Percentiles rank a stretch among this genome's conserved stretches.
Evolutionary conservation across 345 rosid species (phyloP).

Genomic region (Pseudoturritis turrita): DNA sequence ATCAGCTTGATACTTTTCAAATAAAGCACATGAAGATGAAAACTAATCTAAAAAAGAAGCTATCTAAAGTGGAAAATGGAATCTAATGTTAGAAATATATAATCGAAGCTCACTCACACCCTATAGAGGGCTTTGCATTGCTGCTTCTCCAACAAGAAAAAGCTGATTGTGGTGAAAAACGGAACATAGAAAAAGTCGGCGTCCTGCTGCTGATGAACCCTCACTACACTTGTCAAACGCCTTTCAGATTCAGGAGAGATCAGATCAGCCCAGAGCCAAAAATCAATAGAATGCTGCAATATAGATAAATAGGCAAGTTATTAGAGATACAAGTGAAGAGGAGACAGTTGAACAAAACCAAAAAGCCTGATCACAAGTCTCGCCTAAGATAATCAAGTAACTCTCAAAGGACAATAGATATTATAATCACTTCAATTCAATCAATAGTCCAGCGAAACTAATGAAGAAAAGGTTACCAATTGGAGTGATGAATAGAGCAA

Average conservation of each 20-base stretch:
- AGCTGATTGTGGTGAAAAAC: constrained; percentile 88
- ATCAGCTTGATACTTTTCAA: neutral
- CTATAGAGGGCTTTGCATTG: constrained; percentile 97
- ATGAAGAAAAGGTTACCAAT: neutral
- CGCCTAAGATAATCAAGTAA: neutral
- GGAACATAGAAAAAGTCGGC: constrained; percentile 88
- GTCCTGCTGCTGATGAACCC: constrained; percentile 71
- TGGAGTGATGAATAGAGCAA: neutral
- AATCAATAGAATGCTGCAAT: constrained; percentile 87
- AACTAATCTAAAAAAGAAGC: neutral
- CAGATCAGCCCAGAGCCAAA: constrained; percentile 97
- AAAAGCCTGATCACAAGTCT: neutral
- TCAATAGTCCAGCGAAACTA: neutral
- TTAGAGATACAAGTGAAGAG: neutral
- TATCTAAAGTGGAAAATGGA: neutral
- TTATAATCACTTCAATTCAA: neutral
- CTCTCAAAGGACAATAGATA: neutral
- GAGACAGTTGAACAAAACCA: neutral
- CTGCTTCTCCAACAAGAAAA: constrained; percentile 91
- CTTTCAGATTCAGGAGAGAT: constrained; percentile 74
- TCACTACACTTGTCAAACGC: constrained; percentile 70
- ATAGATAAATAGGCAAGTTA: neutral
- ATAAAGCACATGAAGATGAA: neutral
- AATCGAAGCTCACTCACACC: constrained; percentile 85
- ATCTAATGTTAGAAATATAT: neutral